Evolutionary conservation across 192 early-diverging fungal species (phyloP).

Genomic region (Coemansia nantahalensis): DNA sequence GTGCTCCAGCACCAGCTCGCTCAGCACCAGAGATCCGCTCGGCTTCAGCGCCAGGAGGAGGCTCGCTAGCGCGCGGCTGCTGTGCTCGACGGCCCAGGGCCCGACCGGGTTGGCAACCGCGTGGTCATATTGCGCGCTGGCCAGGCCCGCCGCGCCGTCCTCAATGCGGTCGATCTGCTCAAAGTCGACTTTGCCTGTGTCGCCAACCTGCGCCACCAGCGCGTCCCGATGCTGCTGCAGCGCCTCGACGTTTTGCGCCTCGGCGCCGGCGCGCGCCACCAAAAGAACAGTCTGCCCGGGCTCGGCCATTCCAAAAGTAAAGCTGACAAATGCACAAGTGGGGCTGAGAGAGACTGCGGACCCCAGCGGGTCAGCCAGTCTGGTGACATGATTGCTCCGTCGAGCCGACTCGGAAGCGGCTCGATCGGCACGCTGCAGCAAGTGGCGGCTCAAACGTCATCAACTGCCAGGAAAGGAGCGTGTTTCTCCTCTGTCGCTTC

Average conservation of each 20-base stretch:
- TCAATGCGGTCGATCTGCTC: constrained; percentile 82
- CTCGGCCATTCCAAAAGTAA: constrained; percentile 7
- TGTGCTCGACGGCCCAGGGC: constrained; percentile 64
- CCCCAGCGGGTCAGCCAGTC: too few relatives aligned
- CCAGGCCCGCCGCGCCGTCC: constrained; percentile 54
- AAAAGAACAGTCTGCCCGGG: constrained; percentile 34
- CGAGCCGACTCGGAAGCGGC: too few relatives aligned
- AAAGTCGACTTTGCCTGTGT: constrained; percentile 67
- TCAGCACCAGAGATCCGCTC: constrained; percentile 62
- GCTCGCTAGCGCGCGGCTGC: constrained; percentile 57
- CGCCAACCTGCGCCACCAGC: constrained; percentile 55
- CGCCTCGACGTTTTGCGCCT: constrained; percentile 23
- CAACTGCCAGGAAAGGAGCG: too few relatives aligned
- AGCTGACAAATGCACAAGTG: too few relatives aligned
- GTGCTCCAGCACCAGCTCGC: constrained; percentile 63
- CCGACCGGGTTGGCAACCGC: constrained; percentile 58
- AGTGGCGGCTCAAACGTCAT: too few relatives aligned
- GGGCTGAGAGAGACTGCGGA: too few relatives aligned
- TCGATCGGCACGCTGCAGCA: too few relatives aligned
- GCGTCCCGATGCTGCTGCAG: constrained; percentile 50
- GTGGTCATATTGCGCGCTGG: constrained; percentile 58
- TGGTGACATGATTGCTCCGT: too few relatives aligned
- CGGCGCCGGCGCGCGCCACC: constrained; percentile 33
- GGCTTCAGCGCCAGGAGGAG: constrained; percentile 66
- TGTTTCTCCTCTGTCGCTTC: too few relatives aligned